Evolutionary conservation across 345 rosid genomes (phyloP), one percentile per base, ranked within the genome.

Genomic region (Crucihimalaya himalaica): DNA sequence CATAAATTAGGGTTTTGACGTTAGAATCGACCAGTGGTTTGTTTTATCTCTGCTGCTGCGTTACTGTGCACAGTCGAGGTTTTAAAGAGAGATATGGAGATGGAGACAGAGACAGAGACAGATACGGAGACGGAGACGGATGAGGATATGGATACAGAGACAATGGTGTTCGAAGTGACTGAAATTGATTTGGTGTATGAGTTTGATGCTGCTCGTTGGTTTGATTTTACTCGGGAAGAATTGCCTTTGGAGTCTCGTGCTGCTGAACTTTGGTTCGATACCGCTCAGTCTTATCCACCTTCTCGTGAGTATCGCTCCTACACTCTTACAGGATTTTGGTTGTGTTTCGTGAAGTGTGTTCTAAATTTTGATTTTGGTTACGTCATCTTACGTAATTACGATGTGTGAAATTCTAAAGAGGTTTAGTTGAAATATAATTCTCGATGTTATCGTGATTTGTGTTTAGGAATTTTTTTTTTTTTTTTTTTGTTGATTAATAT

Each of bases 131-230:
- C 70, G 5, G 77, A 71, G 51, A 75, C 66, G 4, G 75, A 80
- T 58, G 76, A 48, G 47, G 79, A 80, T 78, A 86, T 81, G 78
- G 83, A 79, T 67, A 81, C 64, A 59, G 79, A 75, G 42, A 83
- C 80, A 67, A 68, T 85, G 62, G 85, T 89, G 58, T 96, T 85
- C 11, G 92, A 85, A 78, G 98, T 86, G 50, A 88, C 77, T 23
- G 96, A 89, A 77, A 71, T 90, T 42, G 99, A 96, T 83, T 78
- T 81, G 40, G 89, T 83, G 27, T 96, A 92, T 82, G 99, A 96
- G 89, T 96, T 87, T 51, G 97, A 92, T 34, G 99, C 99, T 25
- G 74, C 92, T 62, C 77, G 78, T 63, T 88, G 82, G 89, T 90
- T 75, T 59, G 98, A 96, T 76, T 90, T 96, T 82, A 75, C 86